phyloP scores from a whole-genome alignment of 1,139 yeast species.

The Protomyces lactucae-debilis region DNA sequence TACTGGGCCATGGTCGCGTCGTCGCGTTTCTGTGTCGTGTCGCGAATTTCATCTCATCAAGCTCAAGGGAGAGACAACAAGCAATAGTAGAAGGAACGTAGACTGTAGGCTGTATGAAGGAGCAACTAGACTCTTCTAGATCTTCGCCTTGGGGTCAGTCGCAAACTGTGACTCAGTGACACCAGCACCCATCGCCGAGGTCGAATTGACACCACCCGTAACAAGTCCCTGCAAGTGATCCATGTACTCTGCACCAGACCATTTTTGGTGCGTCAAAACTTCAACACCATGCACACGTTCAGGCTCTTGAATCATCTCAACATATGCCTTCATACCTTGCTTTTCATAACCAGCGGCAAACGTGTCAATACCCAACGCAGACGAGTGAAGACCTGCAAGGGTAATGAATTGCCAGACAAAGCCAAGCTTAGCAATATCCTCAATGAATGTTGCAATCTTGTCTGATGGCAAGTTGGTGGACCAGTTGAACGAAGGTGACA shows the following conservation, averaged over 20 bases:
- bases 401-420: conserved; percentile 98
- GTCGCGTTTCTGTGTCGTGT: too few relatives aligned
- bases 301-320: conserved; percentile 75
- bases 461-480: conserved; percentile 72
- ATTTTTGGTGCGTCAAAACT: conserved; percentile 95
- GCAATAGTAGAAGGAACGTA: background rate
- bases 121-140: background rate
- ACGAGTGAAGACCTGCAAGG: conserved; percentile 93
- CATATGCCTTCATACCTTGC: conserved; percentile 94
- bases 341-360: conserved; percentile 74
- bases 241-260: conserved; percentile 98
- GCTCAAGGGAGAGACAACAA: background rate
- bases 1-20: too few relatives aligned
- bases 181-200: conserved; percentile 98
- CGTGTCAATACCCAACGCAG: conserved; percentile 84
- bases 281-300: conserved; percentile 90
- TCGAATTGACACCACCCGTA: conserved; percentile 90
- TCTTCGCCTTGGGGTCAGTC: conserved; percentile 9
- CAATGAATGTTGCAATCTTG: conserved; percentile 75
- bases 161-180: conserved; percentile 56
- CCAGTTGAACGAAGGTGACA: conserved; percentile 98
- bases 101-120: background rate
- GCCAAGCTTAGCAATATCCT: conserved; percentile 78
- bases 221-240: conserved; percentile 86
- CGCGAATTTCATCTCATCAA: too few relatives aligned